phyloP scores from a whole-genome alignment of 2,329 filamentous ascomycete species.

The Colletotrichum zoysiae region DNA sequence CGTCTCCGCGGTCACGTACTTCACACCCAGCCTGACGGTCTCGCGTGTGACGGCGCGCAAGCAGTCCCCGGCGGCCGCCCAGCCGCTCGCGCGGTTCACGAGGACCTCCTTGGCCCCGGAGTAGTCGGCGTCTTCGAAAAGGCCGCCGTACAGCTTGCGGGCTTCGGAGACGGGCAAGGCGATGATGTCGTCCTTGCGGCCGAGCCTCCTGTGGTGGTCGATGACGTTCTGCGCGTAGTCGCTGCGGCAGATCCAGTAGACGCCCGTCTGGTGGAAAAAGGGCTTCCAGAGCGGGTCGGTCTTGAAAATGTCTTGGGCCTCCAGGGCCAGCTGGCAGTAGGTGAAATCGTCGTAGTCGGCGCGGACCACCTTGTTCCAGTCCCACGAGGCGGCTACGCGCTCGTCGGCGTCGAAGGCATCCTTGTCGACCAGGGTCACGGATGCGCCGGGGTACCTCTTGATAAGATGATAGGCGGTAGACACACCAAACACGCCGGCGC shows the following conservation, averaged over 20 bases:
- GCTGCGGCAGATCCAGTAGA: conserved; percentile 67
- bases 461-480: conserved; percentile 75
- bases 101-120: conserved; percentile 69
- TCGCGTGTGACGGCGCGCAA: conserved; percentile 66
- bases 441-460: conserved; percentile 61
- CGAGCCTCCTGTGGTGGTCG: conserved; percentile 63
- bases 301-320: conserved; percentile 74
- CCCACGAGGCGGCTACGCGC: conserved; percentile 73
- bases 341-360: conserved; percentile 75
- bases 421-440: conserved; percentile 70
- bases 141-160: conserved; percentile 65
- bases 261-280: conserved; percentile 71
- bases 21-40: conserved; percentile 67
- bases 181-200: conserved; percentile 55
- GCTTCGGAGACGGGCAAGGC: conserved; percentile 60
- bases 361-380: conserved; percentile 80
- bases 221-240: conserved; percentile 65
- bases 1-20: conserved; percentile 68
- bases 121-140: conserved; percentile 73
- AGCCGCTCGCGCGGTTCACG: conserved; percentile 72
- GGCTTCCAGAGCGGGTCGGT: conserved; percentile 67
- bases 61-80: conserved; percentile 72
- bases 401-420: conserved; percentile 61
- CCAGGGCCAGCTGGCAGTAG: conserved; percentile 74
- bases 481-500: conserved; percentile 74